A percentile compares a stretch with the other conserved stretches of the same genome.
Evolutionary conservation across 2,329 filamentous ascomycete species (phyloP).

Genomic region (Scedosporium boydii): DNA sequence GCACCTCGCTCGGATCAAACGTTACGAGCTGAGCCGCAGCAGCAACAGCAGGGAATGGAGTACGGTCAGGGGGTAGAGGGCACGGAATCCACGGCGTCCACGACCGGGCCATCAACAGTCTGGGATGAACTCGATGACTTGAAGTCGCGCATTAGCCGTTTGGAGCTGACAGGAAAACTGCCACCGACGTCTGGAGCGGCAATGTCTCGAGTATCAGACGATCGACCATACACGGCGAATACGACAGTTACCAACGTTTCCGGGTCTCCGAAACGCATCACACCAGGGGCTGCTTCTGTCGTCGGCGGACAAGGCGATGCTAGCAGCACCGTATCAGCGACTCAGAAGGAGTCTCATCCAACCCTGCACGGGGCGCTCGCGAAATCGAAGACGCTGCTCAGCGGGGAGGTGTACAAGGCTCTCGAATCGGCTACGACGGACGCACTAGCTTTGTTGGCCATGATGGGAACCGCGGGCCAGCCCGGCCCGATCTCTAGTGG

Average conservation of each 20-base stretch:
- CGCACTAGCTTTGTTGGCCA: constrained; percentile 65
- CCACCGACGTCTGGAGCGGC: constrained; percentile 75
- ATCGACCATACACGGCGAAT: constrained; percentile 81
- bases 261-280: constrained; percentile 62
- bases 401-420: constrained; percentile 62
- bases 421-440: constrained; percentile 76
- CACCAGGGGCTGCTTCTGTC: constrained; percentile 31
- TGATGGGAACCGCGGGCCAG: constrained; percentile 66
- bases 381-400: constrained; percentile 65
- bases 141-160: constrained; percentile 81
- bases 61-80: constrained; percentile 44
- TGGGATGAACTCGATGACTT: constrained; percentile 97
- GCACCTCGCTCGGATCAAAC: constrained; percentile 28
- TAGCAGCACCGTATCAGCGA: constrained; percentile 26
- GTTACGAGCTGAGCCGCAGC: constrained; percentile 15
- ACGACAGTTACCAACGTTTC: constrained; percentile 88
- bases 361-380: constrained; percentile 70
- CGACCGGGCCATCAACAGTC: constrained; percentile 81
- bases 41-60: constrained; percentile 15
- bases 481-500: constrained; percentile 59
- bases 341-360: constrained; percentile 57
- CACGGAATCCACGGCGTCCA: constrained; percentile 81
- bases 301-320: constrained; percentile 34
- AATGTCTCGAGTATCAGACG: constrained; percentile 63
- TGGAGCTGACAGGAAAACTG: constrained; percentile 83